Evolutionary conservation across 2,329 filamentous ascomycete species (phyloP), one percentile per base, ranked within the genome.

Genomic region (Microcera coccophila): DNA sequence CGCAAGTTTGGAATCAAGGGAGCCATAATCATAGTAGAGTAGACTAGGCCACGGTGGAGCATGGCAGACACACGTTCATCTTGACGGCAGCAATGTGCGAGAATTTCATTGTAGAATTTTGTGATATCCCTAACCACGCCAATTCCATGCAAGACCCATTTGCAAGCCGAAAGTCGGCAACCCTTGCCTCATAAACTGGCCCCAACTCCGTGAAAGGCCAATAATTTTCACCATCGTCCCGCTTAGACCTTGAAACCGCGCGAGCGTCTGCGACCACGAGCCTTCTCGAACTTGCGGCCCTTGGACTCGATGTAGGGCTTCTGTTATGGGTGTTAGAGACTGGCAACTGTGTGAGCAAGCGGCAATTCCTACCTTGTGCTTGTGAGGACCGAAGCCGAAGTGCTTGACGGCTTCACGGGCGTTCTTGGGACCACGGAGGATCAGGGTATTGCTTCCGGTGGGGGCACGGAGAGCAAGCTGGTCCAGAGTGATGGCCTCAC

Each of bases 171-270:
- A 55, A 38, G 50, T 50, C 53, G 55, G 57, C 48, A 57, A 60
- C 52, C 52, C 48, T 54, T 54, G 60, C 54, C 52, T 52, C 42
- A 50, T 50, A 54, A 52, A 41, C 44, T 58, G 56, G 50, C 52
- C 54, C 45, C 31, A 60, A 55, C 55, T 54, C 55, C 55, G 42
- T 47, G 45, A 41, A 43, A 55, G 57, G 54, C 53, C 55, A 48
- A 52, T 52, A 38, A 43, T 53, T 54, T 54, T 53, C 48, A 42
- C 44, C 52, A 45, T 21, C 47, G 44, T 53, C 48, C 54, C 57
- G 72, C 71, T 88, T 95, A 98, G 71, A 98, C 93, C 90, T 98
- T 98, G 90, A 98, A 98, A 82, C 94, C 93, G 68, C 87, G 84
- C 66, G 90, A 97, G 72, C 90, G 81, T 85, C 93, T 94, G 77